phyloP scores from a whole-genome alignment of 2,329 filamentous ascomycete genomes.

The Hymenotorrendiella dingleyae region DNA sequence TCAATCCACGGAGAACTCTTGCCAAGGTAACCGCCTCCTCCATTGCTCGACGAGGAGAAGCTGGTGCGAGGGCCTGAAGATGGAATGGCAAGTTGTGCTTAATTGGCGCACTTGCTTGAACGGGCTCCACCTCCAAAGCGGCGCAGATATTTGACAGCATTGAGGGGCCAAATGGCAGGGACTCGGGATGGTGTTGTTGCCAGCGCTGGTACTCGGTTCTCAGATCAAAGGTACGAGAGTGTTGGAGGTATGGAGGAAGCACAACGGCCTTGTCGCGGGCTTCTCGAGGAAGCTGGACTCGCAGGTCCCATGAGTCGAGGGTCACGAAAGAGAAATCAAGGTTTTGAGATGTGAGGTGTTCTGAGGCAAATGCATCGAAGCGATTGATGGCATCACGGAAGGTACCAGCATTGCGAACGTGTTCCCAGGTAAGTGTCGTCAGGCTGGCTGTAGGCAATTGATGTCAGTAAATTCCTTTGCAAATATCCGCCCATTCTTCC shows the following conservation, averaged over 20 bases:
- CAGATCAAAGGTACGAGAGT: slow-evolving; percentile 94
- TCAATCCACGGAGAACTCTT: slow-evolving; percentile 83
- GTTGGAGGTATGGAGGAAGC: slow-evolving; percentile 91
- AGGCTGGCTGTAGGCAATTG: slow-evolving; percentile 65
- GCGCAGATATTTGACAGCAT: slow-evolving; percentile 97
- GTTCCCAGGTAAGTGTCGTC: slow-evolving; percentile 97
- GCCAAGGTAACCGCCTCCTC: slow-evolving; percentile 94
- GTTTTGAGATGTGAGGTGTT: slow-evolving; percentile 85
- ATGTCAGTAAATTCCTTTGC: slow-evolving; percentile 14
- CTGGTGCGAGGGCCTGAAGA: slow-evolving; percentile 88
- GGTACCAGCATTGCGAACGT: slow-evolving; percentile 93
- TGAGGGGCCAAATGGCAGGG: slow-evolving; percentile 89
- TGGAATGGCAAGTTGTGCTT: slow-evolving; percentile 99
- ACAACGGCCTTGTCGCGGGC: slow-evolving; percentile 98
- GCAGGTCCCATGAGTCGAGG: slow-evolving; percentile 95
- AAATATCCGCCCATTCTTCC: neutral
- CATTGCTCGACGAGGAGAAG: slow-evolving; percentile 92
- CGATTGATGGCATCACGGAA: slow-evolving; percentile 95
- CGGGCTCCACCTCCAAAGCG: slow-evolving; percentile 93
- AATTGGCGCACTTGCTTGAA: slow-evolving; percentile 95
- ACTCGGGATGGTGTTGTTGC: slow-evolving; percentile 98
- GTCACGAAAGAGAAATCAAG: slow-evolving; percentile 98
- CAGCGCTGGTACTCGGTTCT: slow-evolving; percentile 97
- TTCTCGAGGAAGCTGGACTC: slow-evolving; percentile 94
- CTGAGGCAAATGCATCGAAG: slow-evolving; percentile 88